Conservation (phyloP, 495 filamentous ascomycete species). For the Daldinia grandis region DNA sequence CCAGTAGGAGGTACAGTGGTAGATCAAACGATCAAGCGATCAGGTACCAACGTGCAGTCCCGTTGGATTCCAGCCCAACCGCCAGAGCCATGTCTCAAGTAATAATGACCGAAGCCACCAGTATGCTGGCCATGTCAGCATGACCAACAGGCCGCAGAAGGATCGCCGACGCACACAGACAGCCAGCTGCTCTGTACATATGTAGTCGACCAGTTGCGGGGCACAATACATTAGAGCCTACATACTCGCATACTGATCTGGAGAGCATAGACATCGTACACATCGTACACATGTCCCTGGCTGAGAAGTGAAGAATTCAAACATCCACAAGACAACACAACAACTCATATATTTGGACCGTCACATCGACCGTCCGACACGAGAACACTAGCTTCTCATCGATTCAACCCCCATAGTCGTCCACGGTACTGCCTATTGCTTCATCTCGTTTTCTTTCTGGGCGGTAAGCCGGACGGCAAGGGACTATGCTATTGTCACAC, state of each 20-base stretch:
- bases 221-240: slow-evolving; percentile 27
- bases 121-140: slow-evolving; percentile 44
- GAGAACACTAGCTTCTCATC: slow-evolving; percentile 28
- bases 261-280: not conserved
- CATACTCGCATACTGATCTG: slow-evolving; percentile 5
- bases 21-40: slow-evolving; percentile 39
- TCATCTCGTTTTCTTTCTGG: slow-evolving; percentile 17
- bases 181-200: slow-evolving; percentile 29
- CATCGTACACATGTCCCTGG: not conserved
- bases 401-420: slow-evolving; percentile 14
- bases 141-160: slow-evolving; percentile 45
- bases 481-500: slow-evolving; percentile 30
- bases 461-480: slow-evolving; percentile 34
- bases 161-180: slow-evolving; percentile 47
- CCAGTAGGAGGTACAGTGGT: slow-evolving; percentile 18
- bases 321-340: slow-evolving; percentile 25
- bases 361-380: slow-evolving; percentile 34
- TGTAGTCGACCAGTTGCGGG: slow-evolving; percentile 34
- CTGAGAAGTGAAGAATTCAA: slow-evolving; percentile 14
- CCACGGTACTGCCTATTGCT: slow-evolving; percentile 26
- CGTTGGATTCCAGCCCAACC: slow-evolving; percentile 49
- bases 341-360: slow-evolving; percentile 33
- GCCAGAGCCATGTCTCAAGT: slow-evolving; percentile 43
- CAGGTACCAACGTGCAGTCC: slow-evolving; percentile 47
- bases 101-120: slow-evolving; percentile 38